Evolutionary conservation across 2,329 filamentous ascomycete genomes (phyloP).

Genomic region (Talaromyces sp.): DNA sequence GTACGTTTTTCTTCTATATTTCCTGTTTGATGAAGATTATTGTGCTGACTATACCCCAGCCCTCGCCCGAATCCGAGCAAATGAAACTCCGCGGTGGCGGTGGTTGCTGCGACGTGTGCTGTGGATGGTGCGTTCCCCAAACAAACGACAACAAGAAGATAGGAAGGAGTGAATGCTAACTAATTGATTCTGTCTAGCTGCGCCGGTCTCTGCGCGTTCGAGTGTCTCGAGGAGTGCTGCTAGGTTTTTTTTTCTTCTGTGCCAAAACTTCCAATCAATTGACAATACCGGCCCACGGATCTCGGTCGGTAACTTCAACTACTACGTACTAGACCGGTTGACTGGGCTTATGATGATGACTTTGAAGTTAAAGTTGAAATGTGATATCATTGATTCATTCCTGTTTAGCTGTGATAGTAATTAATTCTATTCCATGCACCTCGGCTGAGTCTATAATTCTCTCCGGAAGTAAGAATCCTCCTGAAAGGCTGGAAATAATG

Average conservation of each 20-base stretch:
- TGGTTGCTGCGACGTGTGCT: slow-evolving; percentile 25
- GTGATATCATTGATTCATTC: not conserved
- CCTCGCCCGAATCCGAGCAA: slow-evolving; percentile 20
- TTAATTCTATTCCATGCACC: too few species aligned
- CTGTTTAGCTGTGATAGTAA: too few species aligned
- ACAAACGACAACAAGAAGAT: too few species aligned
- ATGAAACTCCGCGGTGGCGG: slow-evolving; percentile 28
- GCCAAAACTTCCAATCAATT: not conserved
- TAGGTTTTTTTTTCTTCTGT: slow-evolving; percentile 10
- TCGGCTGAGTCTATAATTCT: too few species aligned
- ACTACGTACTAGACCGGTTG: too few species aligned
- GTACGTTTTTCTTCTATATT: slow-evolving; percentile 13
- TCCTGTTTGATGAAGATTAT: too few species aligned
- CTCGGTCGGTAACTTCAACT: not conserved
- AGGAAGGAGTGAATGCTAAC: not conserved
- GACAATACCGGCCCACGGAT: not conserved
- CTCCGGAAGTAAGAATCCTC: too few species aligned
- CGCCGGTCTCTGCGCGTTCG: slow-evolving; percentile 26
- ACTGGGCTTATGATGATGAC: not conserved
- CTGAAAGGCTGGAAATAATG: too few species aligned
- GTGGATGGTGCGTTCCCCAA: slow-evolving; percentile 27
- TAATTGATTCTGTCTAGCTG: slow-evolving; percentile 15
- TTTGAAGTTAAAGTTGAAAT: not conserved
- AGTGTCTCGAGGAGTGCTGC: slow-evolving; percentile 28
- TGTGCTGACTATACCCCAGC: not conserved